Evolutionary conservation across 805 yeast species (phyloP).

Genomic region (Wickerhamomyces queroliae): DNA sequence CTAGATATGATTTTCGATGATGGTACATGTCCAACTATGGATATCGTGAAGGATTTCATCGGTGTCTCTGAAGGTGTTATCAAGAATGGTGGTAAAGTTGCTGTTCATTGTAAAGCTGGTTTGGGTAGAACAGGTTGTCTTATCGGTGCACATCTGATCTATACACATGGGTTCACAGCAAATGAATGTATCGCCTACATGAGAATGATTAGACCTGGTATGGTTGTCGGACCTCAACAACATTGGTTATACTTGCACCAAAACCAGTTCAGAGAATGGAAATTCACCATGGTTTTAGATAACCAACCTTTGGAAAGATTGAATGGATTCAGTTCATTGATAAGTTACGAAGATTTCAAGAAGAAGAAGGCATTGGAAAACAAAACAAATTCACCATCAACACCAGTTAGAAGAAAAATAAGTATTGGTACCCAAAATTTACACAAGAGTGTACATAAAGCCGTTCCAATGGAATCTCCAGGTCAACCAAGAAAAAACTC

Average conservation of each 20-base stretch:
- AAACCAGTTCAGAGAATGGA: conserved; percentile 94
- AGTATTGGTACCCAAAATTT: conserved; percentile 64
- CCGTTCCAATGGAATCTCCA: conserved; percentile 89
- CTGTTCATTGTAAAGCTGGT: conserved; percentile 99
- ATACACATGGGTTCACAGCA: conserved; percentile 96
- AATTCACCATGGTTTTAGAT: conserved; percentile 81
- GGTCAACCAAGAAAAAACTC: conserved; percentile 86
- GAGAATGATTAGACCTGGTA: conserved; percentile 96
- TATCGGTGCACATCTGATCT: conserved; percentile 94
- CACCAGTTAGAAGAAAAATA: conserved; percentile 70
- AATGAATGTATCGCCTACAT: conserved; percentile 94
- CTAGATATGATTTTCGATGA: conserved; percentile 96
- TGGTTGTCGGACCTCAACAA: conserved; percentile 99
- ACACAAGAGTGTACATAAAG: conserved; percentile 58
- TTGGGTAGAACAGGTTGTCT: conserved; percentile 96
- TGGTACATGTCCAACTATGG: conserved; percentile 96
- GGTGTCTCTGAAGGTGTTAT: conserved; percentile 94
- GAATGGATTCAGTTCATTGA: conserved; percentile 61
- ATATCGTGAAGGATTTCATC: conserved; percentile 83
- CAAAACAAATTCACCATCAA: conserved; percentile 41
- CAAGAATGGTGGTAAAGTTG: conserved; percentile 82
- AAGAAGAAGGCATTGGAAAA: conserved; percentile 35
- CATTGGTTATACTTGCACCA: conserved; percentile 98
- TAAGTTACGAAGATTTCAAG: conserved; percentile 57
- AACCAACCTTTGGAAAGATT: conserved; percentile 57